These are phyloP conservation scores for Butyriboletus loyo DNA, from an alignment of 768 basidiomycete species.

Conservation along the genomic window DNA sequence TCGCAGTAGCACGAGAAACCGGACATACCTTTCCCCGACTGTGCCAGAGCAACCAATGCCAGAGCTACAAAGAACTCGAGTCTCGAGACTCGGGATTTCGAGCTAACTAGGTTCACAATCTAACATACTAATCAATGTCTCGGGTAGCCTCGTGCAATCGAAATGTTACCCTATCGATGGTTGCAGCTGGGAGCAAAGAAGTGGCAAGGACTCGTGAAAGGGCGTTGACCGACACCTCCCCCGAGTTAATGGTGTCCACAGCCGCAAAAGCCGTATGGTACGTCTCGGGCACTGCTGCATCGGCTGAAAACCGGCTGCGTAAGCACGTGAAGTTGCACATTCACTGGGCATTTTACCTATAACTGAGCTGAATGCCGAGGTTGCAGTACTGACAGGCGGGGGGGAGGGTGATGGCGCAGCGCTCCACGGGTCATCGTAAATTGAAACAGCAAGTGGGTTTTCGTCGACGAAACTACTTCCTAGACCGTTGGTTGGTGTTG, in stretches of 20 bases:
- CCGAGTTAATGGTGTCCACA: conserved; percentile 66
- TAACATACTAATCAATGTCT: conserved; percentile 29
- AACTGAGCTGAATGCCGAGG: conserved; percentile 61
- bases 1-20: not conserved
- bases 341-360: conserved; percentile 46
- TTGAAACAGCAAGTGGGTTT: conserved; percentile 68
- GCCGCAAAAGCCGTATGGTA: conserved; percentile 73
- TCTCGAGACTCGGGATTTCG: conserved; percentile 74
- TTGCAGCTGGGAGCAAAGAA: conserved; percentile 75
- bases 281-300: conserved; percentile 74
- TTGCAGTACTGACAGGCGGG: conserved; percentile 50
- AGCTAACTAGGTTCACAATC: conserved; percentile 90
- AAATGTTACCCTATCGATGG: conserved; percentile 67
- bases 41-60: conserved; percentile 83
- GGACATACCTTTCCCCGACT: conserved; percentile 67
- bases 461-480: conserved; percentile 75
- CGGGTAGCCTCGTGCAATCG: not conserved
- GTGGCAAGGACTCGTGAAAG: conserved; percentile 78
- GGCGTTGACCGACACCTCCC: conserved; percentile 79
- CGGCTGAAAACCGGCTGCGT: conserved; percentile 43
- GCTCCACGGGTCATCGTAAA: conserved; percentile 84
- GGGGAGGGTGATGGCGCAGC: conserved; percentile 68
- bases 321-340: not conserved
- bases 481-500: conserved; percentile 54
- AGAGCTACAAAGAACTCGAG: conserved; percentile 91